Evolutionary conservation across 371 early-diverging fungal species (phyloP), one percentile per base, ranked within the genome.

Genomic region (Lichtheimia ornata): DNA sequence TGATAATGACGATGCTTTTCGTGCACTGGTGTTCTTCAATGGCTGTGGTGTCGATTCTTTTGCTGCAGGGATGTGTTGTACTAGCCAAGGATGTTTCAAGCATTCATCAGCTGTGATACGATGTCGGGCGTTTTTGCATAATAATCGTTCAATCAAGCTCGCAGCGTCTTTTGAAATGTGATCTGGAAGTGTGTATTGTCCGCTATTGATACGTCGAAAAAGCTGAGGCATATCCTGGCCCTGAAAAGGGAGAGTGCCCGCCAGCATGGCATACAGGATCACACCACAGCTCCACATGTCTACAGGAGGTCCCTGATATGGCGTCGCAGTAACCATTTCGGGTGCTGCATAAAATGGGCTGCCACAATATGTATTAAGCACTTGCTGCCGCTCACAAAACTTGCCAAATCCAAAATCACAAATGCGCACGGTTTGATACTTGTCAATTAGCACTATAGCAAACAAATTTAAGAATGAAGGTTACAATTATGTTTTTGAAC

Each of bases 361-460:
- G 0, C 97, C 98, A 64, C 98, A 99, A 70, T 95, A 98, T 1
- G 98, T 99, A 42, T 88, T 88, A 49, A 97, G 74, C 52, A 90
- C 79, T 54, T 90, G 84, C 53, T 93, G 86, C 57, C 85, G 85
- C 53, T 91, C 87, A 70, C 88, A 94, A 22, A 93, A 83, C 71
- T 95, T 97, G 44, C 92, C 93, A 71, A 99, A 94, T 3, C 98
- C 99, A 81, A 95, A 99, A 76, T 99, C 99, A 53, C 96, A 96
- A 15, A 96, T 81, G 15, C 91, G 85, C 30, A 92, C 82, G 61
- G 84, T 85, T 53, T 79, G 75, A 40, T 87, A 69, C 55, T 82
- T 72, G 67, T 92, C 92, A 53, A 96, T 78, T 14, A 96, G 73
- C 18, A 95, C 84, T 77, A 53, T 51, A 49, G 22, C 44, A 50